Base-by-base conservation (phyloP, 352 stramenopile genomes). In the Bremia lactucae region DNA sequence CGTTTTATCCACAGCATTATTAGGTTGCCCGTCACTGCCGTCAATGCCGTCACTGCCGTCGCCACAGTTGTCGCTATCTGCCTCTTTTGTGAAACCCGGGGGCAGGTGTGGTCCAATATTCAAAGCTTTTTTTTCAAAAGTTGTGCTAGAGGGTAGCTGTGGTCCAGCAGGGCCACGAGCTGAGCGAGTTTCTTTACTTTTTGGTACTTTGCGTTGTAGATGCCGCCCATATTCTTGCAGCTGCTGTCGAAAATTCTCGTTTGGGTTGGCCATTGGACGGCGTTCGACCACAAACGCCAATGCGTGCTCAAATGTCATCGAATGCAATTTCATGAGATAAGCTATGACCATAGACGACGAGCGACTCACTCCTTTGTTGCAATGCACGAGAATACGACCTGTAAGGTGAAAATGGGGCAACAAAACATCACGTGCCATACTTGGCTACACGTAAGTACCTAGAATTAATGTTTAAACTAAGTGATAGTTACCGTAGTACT, bases 361-460 rank as follows among this genome's bases (percentile, higher is more conserved):
- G 37, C 87, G 73, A 52, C 80, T 95, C 41, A 95, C 75, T 41
- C 87, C 87, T 59, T 94, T 92, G 59, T 87, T 90, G 59, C 87
- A 96, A 54, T 96, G 87, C 41, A 96, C 84, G 22, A 96, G 68
- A 26, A 96, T 84, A 25, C 75, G 68, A 31, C 79, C 76, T 92
- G 28, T 26, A 46, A 42, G 14, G 46, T 34, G 10, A 49, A 42
- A 7, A 16, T 19, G 25, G 36, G n/a, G 15, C 29, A 42, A 33
- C 58, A 46, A 42, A 24, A 54, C 28, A 55, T 39, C 36, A 44
- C 23, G 43, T 22, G 43, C 45, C 44, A 38, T 46, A 57, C 65
- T 83, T 76, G 39, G 38, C 35, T 35, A 49, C 42, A 14, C 35
- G 52, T 79, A 52, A 82, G 55, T 44, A 59, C 10, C 24, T 28